phyloP scores from a whole-genome alignment of 2,329 filamentous ascomycete species.

The Fusarium luffae region DNA sequence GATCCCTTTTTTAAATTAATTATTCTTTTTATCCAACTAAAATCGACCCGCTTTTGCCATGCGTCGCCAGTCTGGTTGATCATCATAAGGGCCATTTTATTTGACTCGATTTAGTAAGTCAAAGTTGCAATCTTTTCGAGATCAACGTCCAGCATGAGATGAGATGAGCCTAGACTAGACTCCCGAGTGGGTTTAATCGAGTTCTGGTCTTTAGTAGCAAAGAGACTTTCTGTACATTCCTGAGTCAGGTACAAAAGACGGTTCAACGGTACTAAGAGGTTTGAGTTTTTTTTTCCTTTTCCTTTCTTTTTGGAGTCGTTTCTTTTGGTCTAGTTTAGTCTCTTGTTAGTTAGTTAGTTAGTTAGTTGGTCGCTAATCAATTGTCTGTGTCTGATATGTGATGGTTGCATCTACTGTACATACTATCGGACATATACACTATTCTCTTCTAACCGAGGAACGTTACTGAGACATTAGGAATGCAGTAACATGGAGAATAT shows the following conservation, averaged over 20 bases:
- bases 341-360: neutral
- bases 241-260: slow-evolving; percentile 23
- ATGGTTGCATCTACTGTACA: slow-evolving; percentile 14
- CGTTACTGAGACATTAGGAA: slow-evolving; percentile 34
- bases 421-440: slow-evolving; percentile 1
- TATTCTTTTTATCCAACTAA: neutral
- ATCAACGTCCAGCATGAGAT: slow-evolving; percentile 7
- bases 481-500: slow-evolving; percentile 18
- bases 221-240: slow-evolving; percentile 23
- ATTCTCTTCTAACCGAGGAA: neutral
- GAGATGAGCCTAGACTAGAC: neutral
- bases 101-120: slow-evolving; percentile 6
- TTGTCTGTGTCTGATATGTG: slow-evolving; percentile 24
- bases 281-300: slow-evolving; percentile 22
- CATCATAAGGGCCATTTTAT: slow-evolving; percentile 6
- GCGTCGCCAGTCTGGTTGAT: slow-evolving; percentile 10
- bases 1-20: neutral
- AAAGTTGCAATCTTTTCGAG: slow-evolving; percentile 10
- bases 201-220: neutral
- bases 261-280: neutral
- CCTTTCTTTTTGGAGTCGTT: slow-evolving; percentile 1
- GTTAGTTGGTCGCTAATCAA: neutral
- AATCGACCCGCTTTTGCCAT: slow-evolving; percentile 31
- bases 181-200: neutral
- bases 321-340: slow-evolving; percentile 3